phyloP scores from a whole-genome alignment of 768 basidiomycete genomes.

The Tricholoma flavovirens region DNA sequence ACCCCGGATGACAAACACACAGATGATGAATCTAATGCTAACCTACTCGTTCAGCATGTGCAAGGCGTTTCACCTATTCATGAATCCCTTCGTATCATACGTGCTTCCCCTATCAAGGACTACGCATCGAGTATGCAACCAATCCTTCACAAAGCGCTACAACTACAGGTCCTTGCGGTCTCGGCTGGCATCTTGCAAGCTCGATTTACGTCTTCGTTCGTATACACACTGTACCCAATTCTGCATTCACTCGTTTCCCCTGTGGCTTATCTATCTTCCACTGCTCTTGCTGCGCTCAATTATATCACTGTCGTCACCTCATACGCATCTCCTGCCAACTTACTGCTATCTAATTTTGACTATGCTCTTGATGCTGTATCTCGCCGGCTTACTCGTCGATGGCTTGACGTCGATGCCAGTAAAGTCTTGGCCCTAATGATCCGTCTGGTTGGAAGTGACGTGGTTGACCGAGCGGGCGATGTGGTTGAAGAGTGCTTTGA shows the following conservation, averaged over 20 bases:
- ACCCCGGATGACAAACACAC: constrained; percentile 12
- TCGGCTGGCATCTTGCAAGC: constrained; percentile 66
- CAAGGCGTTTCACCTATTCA: constrained; percentile 62
- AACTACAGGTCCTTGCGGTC: constrained; percentile 71
- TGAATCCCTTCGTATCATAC: constrained; percentile 49
- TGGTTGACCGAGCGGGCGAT: constrained; percentile 87
- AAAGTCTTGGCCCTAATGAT: constrained; percentile 84
- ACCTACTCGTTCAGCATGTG: constrained; percentile 50
- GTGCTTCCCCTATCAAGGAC: constrained; percentile 24
- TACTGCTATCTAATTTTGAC: constrained; percentile 92
- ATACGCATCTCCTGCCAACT: constrained; percentile 84
- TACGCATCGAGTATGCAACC: constrained; percentile 38
- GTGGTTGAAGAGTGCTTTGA: constrained; percentile 98
- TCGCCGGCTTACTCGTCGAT: constrained; percentile 69
- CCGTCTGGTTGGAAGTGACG: constrained; percentile 77
- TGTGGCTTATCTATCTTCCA: constrained; percentile 57
- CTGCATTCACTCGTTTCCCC: constrained; percentile 82
- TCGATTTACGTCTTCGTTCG: constrained; percentile 66
- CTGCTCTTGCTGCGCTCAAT: constrained; percentile 69
- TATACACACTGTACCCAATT: constrained; percentile 79
- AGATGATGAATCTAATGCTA: constrained; percentile 26
- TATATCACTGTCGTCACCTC: constrained; percentile 70
- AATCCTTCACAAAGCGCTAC: constrained; percentile 62
- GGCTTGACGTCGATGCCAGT: constrained; percentile 85
- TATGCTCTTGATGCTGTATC: constrained; percentile 91